phyloP scores from a whole-genome alignment of 164 flowering plant genomes.

The Stephania yunnanensis region DNA sequence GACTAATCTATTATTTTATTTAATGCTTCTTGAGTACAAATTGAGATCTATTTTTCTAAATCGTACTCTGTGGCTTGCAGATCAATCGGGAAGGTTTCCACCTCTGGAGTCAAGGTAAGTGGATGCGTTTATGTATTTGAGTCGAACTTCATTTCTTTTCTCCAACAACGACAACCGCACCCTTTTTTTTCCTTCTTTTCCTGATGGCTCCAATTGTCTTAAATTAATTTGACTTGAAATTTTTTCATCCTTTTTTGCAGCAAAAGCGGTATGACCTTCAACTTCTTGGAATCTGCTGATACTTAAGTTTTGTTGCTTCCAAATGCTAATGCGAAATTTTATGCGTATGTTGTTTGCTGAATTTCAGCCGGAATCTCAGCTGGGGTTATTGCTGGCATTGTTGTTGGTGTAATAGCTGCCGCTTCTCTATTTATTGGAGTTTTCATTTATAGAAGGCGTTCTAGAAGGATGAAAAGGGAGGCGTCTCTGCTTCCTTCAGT shows the following conservation, averaged over 20 bases:
- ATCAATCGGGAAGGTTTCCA: conserved; percentile 40
- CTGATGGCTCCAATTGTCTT: background rate
- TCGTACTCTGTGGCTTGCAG: conserved; percentile 27
- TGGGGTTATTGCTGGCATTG: conserved; percentile 44
- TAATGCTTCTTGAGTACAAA: background rate
- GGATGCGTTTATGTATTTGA: background rate
- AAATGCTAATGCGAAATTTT: conserved; percentile 5
- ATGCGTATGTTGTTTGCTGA: conserved; percentile 10
- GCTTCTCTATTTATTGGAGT: conserved; percentile 20
- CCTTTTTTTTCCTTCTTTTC: background rate
- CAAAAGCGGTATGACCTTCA: conserved; percentile 28
- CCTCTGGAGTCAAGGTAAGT: conserved; percentile 34
- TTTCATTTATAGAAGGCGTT: conserved; percentile 25
- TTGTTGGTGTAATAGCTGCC: conserved; percentile 30
- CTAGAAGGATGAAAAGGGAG: conserved; percentile 32
- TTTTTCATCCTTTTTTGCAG: conserved; percentile 36
- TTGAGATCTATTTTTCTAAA: conserved; percentile 6
- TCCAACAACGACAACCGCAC: no score
- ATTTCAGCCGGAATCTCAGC: conserved; percentile 35
- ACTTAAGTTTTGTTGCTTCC: background rate
- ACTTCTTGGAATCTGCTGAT: background rate
- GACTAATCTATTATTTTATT: background rate
- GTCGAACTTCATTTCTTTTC: background rate
- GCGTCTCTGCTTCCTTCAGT: conserved; percentile 19
- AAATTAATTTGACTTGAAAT: conserved; percentile 9